phyloP scores from a whole-genome alignment of 345 rosid species.

The Hibiscus syriacus region DNA sequence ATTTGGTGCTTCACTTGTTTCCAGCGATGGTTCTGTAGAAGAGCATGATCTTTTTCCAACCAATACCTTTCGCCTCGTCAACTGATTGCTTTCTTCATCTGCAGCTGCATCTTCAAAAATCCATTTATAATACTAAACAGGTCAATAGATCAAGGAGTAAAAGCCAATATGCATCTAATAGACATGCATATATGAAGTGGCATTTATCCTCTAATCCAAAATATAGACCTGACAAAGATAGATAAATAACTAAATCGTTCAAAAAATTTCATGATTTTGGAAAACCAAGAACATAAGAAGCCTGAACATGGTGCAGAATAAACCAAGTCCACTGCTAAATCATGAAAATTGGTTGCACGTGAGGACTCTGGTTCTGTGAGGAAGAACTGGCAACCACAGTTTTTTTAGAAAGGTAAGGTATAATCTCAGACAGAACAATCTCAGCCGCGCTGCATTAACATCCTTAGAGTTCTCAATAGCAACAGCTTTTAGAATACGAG shows the following conservation, averaged over 20 bases:
- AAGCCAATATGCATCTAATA: not conserved
- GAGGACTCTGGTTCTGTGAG: constrained; percentile 12
- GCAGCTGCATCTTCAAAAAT: constrained; percentile 26
- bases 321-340: not conserved
- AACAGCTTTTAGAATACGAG: constrained; percentile 71
- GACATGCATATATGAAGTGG: not conserved
- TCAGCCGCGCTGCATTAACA: constrained; percentile 62
- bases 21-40: constrained; percentile 16
- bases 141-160: not conserved
- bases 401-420: constrained; percentile 40
- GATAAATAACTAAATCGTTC: not conserved
- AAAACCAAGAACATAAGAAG: not conserved
- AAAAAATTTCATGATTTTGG: not conserved
- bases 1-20: constrained; percentile 9
- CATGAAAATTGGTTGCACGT: not conserved
- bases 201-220: not conserved
- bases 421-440: constrained; percentile 59
- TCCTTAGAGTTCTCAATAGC: constrained; percentile 78
- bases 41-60: constrained; percentile 12
- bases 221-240: not conserved
- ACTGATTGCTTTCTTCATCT: constrained; percentile 12
- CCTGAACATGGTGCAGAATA: not conserved
- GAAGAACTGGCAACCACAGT: constrained; percentile 15
- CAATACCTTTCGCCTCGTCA: not conserved
- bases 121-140: not conserved